phyloP scores from a whole-genome alignment of 108 stramenopile species.

The Cyclotella atomus region DNA sequence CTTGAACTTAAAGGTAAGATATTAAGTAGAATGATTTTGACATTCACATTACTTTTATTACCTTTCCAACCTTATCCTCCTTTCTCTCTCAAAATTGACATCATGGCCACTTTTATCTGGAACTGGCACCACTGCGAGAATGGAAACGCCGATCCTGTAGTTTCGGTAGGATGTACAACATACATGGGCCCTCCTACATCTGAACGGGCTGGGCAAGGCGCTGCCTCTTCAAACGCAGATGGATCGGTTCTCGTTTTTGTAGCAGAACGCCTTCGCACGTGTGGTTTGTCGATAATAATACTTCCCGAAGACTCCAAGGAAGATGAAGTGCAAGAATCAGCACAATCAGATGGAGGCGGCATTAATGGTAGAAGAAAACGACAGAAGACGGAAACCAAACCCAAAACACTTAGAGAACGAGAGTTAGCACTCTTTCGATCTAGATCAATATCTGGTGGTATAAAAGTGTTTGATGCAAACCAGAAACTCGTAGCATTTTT shows the following conservation, averaged over 20 bases:
- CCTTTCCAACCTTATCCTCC: no score
- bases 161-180: background rate
- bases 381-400: background rate
- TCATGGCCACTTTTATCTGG: no score
- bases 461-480: background rate
- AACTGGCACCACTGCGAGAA: background rate
- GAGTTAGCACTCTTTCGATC: background rate
- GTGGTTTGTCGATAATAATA: background rate
- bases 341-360: background rate
- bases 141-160: background rate
- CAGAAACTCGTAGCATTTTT: background rate
- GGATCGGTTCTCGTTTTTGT: background rate
- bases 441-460: background rate
- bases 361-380: background rate
- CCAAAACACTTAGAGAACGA: background rate
- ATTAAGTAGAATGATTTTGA: no score
- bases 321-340: background rate
- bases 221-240: background rate
- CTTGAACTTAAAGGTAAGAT: no score
- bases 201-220: background rate
- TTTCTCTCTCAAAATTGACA: background rate
- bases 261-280: background rate
- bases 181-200: background rate
- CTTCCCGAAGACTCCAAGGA: background rate
- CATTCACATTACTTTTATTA: no score